Base-by-base conservation (phyloP, 2,329 filamentous ascomycete genomes). In the Colletotrichum sp. region DNA sequence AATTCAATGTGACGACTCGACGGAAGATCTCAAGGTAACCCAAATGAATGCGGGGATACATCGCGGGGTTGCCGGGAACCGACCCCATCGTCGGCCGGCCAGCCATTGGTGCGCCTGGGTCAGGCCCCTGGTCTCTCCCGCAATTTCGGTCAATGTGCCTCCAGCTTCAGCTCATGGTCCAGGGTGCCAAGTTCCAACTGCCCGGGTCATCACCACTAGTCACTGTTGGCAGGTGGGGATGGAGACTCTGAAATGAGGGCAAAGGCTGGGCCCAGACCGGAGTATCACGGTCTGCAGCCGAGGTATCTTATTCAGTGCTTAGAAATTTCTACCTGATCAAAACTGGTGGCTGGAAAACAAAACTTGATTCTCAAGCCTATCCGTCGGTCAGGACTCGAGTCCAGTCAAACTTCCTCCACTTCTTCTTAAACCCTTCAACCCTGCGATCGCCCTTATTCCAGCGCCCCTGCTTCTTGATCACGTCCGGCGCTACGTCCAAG, bases 351-450 rank as follows among this genome's bases (percentile, higher is more conserved):
- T 48, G 63, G 19, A 28, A 15, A 52, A 16, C n/a, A 32, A 44
- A 25, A 34, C 34, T 1, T 64, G 19, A 6, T 32, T 19, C 11
- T 7, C 27, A 15, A 36, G 27, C 27, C 22, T 74, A 76, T 22
- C 78, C 82, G 22, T 90, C 87, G 2, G 86, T 83, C 48, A 93
- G 80, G 57, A 93, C 87, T 76, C 91, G 86, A 2, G 92, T 93
- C 91, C 97, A 99, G 87, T 99, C 97, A 87, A 97, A 98, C 86
- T 96, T 96, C 79, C 91, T 91, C 97, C 97, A 99, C 61, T 91
- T 89, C 87, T 93, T 96, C 87, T 91, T 93, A 81, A 98, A 99
- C 3, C 87, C 91, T 4, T 96, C 95, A 1, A 94, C 88, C 79
- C 96, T 89, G 44, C 90, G 88, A 79, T 94, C 94, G 5, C 90